Evolutionary conservation across 1,284 basidiomycete species (phyloP), one percentile per base, ranked within the genome.

Genomic region (Puccinia polysora): DNA sequence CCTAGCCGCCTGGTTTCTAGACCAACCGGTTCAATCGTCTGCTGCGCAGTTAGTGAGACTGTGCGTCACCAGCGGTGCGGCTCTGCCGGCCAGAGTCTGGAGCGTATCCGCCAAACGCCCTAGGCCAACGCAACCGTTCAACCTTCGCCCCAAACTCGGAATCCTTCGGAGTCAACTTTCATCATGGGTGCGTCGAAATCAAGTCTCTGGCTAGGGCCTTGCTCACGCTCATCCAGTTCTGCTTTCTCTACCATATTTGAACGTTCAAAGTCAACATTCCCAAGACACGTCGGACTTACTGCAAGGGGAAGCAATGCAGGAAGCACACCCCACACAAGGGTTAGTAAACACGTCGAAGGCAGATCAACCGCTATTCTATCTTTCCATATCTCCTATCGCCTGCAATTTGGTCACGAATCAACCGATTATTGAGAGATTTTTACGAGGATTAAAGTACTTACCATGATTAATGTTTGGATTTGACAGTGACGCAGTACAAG

Each of bases 301-400:
- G 95, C 90, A 96, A 97, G 86, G 91, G 91, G 82, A 97, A 97
- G 86, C 83, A 86, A 79, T 99, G 95, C 91, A 89, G 86, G 84
- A 97, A 97, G 85, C 94, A 97, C 87, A 97, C 93, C 49, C 68
- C 68, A 30, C 68, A 70, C 43, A 70, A 70, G 68, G 68, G 68
- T 70, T 38, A 70, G 68, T 58, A 18, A 62, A 36, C 30, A 36
- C 28, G 2, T 49, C n/a, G 18, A 47, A 40, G 40, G 12, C 20
- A 23, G 7, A 15, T 30, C 15, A 25, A 53, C 28, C 52, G 34
- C 4, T 3, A 23, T 15, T 53, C 7, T 1, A 6, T 1, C 4
- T 53, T 30, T 53, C 25, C 14, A 12, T 23, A 10, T 43, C 18
- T 43, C 18, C 40, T 43, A 8, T 18, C 18, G 8, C 40, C 8